A percentile compares a stretch with the other conserved stretches of the same genome.
Conservation (phyloP, 148 eudicot genomes). For the Tetragonia tetragonoides region DNA sequence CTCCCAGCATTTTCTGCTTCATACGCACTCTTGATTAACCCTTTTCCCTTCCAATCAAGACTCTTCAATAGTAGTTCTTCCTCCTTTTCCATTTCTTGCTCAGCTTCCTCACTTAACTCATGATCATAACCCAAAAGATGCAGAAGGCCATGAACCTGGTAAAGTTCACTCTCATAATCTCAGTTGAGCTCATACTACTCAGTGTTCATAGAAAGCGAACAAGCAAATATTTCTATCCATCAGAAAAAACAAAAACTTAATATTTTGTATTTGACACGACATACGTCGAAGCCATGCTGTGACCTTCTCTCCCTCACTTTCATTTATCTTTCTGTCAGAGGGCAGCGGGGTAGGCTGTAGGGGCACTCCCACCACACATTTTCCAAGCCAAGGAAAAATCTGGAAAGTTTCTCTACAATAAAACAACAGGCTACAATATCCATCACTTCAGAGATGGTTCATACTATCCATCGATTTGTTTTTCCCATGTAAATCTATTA, state of each 20-base stretch:
- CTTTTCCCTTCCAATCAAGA: slow-evolving; percentile 94
- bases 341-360: too few species aligned
- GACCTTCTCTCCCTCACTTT: too few species aligned
- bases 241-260: too few species aligned
- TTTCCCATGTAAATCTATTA: background rate
- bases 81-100: slow-evolving; percentile 83
- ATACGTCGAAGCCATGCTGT: background rate
- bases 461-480: background rate
- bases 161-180: background rate
- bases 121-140: slow-evolving; percentile 96
- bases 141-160: slow-evolving; percentile 85
- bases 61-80: slow-evolving; percentile 61
- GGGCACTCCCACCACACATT: too few species aligned
- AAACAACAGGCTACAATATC: background rate
- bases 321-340: too few species aligned
- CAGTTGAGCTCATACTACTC: slow-evolving; percentile 3
- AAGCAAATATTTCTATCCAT: background rate
- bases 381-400: too few species aligned
- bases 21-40: slow-evolving; percentile 74
- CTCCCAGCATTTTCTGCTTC: slow-evolving; percentile 47
- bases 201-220: background rate
- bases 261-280: too few species aligned
- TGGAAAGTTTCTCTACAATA: background rate
- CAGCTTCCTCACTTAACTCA: slow-evolving; percentile 88
- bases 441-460: background rate